These are phyloP conservation scores for Ceratocystis lukuohia DNA, from an alignment of 2,329 filamentous ascomycete species.

Conservation along the genomic window DNA sequence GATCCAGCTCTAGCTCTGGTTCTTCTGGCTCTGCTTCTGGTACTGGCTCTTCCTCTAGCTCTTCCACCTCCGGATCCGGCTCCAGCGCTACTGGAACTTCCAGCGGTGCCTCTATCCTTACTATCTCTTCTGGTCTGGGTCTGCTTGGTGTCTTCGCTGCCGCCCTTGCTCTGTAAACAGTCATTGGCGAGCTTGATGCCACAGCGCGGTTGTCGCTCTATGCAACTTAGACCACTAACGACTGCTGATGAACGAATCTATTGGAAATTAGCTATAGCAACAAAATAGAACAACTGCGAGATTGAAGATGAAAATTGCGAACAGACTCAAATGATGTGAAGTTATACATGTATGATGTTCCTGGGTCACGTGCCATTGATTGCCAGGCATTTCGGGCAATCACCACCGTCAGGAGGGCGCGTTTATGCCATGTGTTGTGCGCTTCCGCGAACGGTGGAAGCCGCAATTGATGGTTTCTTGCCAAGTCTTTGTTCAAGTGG, in stretches of 20 bases:
- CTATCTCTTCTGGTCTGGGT: constrained; percentile 31
- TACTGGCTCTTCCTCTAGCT: constrained; percentile 21
- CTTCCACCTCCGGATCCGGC: constrained; percentile 21
- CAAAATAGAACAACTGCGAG: constrained; percentile 1
- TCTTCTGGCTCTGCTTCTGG: constrained; percentile 25
- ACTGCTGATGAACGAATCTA: constrained; percentile 1
- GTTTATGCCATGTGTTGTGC: not conserved
- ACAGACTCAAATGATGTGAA: not conserved
- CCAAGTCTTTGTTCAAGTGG: not conserved
- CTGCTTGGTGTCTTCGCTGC: constrained; percentile 38
- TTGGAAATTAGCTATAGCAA: constrained; percentile 2
- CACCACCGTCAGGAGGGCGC: not conserved
- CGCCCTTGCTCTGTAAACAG: constrained; percentile 36
- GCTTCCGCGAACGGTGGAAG: not conserved
- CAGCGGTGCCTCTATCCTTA: constrained; percentile 21
- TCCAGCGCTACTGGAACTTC: constrained; percentile 23
- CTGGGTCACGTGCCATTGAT: not conserved
- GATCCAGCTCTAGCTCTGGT: constrained; percentile 27
- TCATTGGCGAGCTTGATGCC: not conserved
- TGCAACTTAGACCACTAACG: constrained; percentile 11
- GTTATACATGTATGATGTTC: not conserved
- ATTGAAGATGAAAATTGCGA: not conserved
- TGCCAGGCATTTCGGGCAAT: not conserved
- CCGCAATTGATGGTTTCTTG: not conserved
- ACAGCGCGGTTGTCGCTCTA: not conserved